Percentiles rank a stretch among this genome's conserved stretches.
phyloP scores from a whole-genome alignment of 257 asterid species.

The Jasminum sambac region DNA sequence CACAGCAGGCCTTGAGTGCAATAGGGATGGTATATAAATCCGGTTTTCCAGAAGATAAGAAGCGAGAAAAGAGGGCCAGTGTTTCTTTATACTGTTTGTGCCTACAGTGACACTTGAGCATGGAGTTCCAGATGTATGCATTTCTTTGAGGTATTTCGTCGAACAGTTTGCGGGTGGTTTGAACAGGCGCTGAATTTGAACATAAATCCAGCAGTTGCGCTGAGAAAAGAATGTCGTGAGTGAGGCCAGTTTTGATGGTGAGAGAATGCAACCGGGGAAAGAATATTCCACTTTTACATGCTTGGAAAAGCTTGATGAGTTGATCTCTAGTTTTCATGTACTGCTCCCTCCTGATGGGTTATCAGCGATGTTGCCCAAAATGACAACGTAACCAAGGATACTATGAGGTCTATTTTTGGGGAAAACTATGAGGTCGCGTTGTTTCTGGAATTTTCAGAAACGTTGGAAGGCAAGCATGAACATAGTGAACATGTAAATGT shows the following conservation, averaged over 20 bases:
- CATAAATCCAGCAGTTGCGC: slow-evolving; percentile 33
- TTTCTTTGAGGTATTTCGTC: slow-evolving; percentile 61
- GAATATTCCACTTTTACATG: slow-evolving; percentile 40
- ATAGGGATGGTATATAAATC: slow-evolving; percentile 44
- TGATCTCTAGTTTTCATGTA: slow-evolving; percentile 37
- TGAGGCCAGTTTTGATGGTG: slow-evolving; percentile 43
- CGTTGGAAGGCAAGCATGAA: no score
- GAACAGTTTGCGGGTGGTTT: slow-evolving; percentile 54
- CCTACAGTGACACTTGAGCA: slow-evolving; percentile 42
- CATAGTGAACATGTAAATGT: slow-evolving; percentile 71
- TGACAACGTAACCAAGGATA: neutral
- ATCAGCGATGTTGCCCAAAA: neutral
- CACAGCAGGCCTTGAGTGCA: slow-evolving; percentile 66
- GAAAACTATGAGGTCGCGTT: no score
- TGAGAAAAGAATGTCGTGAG: slow-evolving; percentile 28
- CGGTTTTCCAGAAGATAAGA: slow-evolving; percentile 38
- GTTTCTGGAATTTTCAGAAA: no score
- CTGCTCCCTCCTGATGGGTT: no score
- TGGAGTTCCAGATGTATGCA: slow-evolving; percentile 37
- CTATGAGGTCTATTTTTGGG: no score
- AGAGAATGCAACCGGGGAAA: slow-evolving; percentile 46
- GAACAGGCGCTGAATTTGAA: slow-evolving; percentile 16
- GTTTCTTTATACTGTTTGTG: slow-evolving; percentile 43
- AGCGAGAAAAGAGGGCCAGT: slow-evolving; percentile 38
- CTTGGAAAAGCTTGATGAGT: slow-evolving; percentile 39